Conservation (phyloP, 176 grass and related monocot species). For the Carex pumila region DNA sequence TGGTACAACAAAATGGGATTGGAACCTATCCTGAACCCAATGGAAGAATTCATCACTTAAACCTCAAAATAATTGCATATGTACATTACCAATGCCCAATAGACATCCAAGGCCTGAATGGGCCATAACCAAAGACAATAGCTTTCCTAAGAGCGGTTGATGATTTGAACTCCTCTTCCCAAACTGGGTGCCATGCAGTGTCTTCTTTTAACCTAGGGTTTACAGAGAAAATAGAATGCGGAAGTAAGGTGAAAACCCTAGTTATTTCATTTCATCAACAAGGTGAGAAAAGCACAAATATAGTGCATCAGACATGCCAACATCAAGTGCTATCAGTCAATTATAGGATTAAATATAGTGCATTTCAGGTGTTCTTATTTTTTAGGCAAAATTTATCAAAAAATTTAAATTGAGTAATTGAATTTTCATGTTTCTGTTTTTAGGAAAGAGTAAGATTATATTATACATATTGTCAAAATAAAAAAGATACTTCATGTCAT, state of each 20-base stretch:
- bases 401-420: neutral
- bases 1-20: neutral
- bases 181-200: slow-evolving; percentile 92
- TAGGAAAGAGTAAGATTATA: no score
- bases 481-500: no score
- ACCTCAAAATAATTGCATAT: neutral
- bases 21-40: neutral
- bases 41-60: neutral
- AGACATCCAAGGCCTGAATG: slow-evolving; percentile 96
- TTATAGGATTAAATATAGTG: neutral
- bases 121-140: slow-evolving; percentile 87
- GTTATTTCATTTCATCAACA: neutral
- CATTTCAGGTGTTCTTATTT: neutral
- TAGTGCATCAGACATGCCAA: neutral
- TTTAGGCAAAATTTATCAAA: neutral
- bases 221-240: slow-evolving; percentile 19
- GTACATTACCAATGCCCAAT: slow-evolving; percentile 80
- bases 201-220: slow-evolving; percentile 78
- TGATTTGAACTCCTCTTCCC: slow-evolving; percentile 59
- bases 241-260: neutral
- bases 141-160: slow-evolving; percentile 59
- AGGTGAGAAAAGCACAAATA: neutral
- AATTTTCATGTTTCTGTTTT: no score
- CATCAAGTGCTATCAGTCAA: neutral
- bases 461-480: no score